Evolutionary conservation across 202 grass and related monocot genomes (phyloP).

Genomic region (Zizania palustris): DNA sequence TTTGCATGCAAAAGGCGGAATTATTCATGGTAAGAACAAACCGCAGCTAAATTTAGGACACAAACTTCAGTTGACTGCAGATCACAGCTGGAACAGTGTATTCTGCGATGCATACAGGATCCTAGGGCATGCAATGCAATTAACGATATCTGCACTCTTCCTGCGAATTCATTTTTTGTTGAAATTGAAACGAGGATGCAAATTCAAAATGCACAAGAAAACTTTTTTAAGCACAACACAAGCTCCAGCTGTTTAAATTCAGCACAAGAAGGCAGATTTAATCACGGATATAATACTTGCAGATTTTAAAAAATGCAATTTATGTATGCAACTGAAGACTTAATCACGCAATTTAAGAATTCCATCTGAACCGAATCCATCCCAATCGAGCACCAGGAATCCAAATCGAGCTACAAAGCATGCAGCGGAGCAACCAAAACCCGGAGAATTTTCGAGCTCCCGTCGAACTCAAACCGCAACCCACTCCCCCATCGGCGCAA

Average conservation of each 20-base stretch:
- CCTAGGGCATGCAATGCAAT: conserved; percentile 32
- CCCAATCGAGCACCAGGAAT: neutral
- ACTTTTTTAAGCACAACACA: neutral
- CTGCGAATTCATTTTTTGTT: neutral
- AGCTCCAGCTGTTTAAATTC: conserved; percentile 5
- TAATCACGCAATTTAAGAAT: neutral
- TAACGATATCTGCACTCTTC: neutral
- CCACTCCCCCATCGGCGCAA: neutral
- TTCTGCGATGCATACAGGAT: conserved; percentile 15
- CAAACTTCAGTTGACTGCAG: conserved; percentile 15
- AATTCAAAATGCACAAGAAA: conserved; percentile 5
- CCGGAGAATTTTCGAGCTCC: neutral
- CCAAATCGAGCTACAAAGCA: conserved; percentile 18
- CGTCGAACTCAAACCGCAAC: conserved; percentile 14
- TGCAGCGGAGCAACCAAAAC: conserved; percentile 1
- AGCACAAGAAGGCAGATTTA: neutral
- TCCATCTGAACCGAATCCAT: conserved; percentile 3
- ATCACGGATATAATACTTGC: neutral
- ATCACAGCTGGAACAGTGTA: neutral
- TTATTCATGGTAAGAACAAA: neutral
- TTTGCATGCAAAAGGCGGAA: neutral
- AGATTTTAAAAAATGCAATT: conserved; percentile 7
- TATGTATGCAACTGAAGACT: neutral
- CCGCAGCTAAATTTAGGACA: neutral
- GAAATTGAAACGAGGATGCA: neutral